A percentile compares a stretch with the other conserved stretches of the same genome.
Evolutionary conservation across 768 basidiomycete genomes (phyloP).

Genomic region (Neoboletus magnificus): DNA sequence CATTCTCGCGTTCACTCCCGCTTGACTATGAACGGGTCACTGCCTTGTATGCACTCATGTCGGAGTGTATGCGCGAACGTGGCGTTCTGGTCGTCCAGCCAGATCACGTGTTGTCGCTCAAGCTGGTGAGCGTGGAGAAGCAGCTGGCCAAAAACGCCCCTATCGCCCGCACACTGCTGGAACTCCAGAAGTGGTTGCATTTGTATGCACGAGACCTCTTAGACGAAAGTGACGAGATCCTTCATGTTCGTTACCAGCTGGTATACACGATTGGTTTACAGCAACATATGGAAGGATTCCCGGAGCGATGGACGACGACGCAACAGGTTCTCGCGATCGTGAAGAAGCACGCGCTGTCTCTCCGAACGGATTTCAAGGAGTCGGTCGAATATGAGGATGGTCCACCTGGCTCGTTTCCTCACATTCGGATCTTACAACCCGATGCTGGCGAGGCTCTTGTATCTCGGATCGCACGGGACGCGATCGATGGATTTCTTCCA

Average conservation of each 20-base stretch:
- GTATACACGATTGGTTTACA: conserved; percentile 32
- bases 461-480: neutral
- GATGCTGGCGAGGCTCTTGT: neutral
- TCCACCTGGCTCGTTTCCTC: conserved; percentile 14
- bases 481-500: conserved; percentile 8
- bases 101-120: conserved; percentile 50
- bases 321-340: conserved; percentile 27
- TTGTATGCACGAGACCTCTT: conserved; percentile 18
- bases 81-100: conserved; percentile 48
- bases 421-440: conserved; percentile 11
- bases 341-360: neutral
- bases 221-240: conserved; percentile 25
- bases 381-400: neutral
- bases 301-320: conserved; percentile 30
- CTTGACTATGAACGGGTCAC: conserved; percentile 13
- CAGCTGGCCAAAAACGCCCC: conserved; percentile 5
- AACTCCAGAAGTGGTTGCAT: conserved; percentile 22
- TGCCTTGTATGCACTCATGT: conserved; percentile 28
- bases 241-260: conserved; percentile 33
- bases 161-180: conserved; percentile 9
- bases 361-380: neutral
- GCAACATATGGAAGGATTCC: conserved; percentile 27
- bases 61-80: conserved; percentile 33
- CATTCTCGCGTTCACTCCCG: conserved; percentile 41
- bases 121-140: conserved; percentile 40